Evolutionary conservation across 768 basidiomycete genomes (phyloP), one percentile per base, ranked within the genome.

Genomic region (Boletus fagicola): DNA sequence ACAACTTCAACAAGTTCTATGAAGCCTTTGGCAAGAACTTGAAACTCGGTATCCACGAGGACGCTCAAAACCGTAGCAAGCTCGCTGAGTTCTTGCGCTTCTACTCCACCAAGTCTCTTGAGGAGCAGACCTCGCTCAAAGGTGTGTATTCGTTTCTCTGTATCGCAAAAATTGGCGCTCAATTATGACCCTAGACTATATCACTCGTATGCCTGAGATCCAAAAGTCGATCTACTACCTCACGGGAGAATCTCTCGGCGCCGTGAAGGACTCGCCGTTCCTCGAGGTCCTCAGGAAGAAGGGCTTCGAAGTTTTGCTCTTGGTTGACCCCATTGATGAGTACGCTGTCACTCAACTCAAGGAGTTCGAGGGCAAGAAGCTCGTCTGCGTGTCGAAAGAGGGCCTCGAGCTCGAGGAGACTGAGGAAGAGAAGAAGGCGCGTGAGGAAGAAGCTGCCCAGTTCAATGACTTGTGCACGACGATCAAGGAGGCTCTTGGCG

Each of bases 191-290:
- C 13, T 62, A 94, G 92, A 99, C 80, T 99, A 98, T 82, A 96
- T 98, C 74, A 98, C 94, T 53, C 96, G 96, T 67, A 98, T 97
- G 95, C 96, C 95, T 60, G 94, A 98, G 78, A 83, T 94, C 63
- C 96, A 99, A 77, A 98, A 98, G 77, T 91, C 93, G 65, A 93
- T 99, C 76, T 99, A 98, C 85, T 98, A 96, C 82, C 90, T 98
- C 65, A 99, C 96, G 53, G 96, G 96, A 74, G 96, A 99, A 81
- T 96, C 94, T 6, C 88, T 99, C 51, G 87, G 86, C 56, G 83
- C 92, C 53, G 85, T 89, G 66, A 86, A 83, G 70, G 94, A 98
- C 75, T 98, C 96, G 46, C 96, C 96, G 20, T 98, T 98, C 95
- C 87, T 98, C 56, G 96, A 98, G 78, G 92, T 96, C 49, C 87